Evolutionary conservation across 148 eudicot genomes (phyloP).

Genomic region (Simmondsia chinensis): DNA sequence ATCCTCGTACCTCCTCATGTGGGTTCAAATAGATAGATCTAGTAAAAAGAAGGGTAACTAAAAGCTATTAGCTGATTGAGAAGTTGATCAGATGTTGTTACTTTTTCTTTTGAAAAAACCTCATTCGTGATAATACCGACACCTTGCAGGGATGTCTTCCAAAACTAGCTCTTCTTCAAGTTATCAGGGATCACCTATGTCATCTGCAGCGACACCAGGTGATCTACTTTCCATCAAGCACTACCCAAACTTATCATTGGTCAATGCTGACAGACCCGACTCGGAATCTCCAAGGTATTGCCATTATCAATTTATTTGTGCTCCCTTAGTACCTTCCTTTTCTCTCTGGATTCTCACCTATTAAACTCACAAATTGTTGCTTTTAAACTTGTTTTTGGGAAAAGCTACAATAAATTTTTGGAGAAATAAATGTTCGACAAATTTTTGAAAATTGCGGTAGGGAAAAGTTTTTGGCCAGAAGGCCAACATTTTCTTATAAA

Average conservation of each 20-base stretch:
- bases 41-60: too few species aligned
- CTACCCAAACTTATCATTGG: constrained; percentile 18
- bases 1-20: too few species aligned
- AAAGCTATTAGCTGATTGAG: background rate
- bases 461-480: too few species aligned
- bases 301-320: background rate
- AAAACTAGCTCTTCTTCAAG: constrained; percentile 21
- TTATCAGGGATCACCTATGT: constrained; percentile 27
- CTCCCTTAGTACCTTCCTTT: too few species aligned
- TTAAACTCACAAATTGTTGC: too few species aligned
- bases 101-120: background rate
- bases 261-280: constrained; percentile 9
- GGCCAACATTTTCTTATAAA: too few species aligned
- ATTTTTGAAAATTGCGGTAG: too few species aligned
- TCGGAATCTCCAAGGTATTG: constrained; percentile 27
- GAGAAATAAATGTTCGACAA: too few species aligned
- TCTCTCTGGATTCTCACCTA: too few species aligned
- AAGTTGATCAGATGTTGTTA: background rate
- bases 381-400: too few species aligned
- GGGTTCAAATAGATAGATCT: too few species aligned
- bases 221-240: constrained; percentile 22
- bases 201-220: constrained; percentile 18
- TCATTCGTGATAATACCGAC: background rate
- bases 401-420: too few species aligned
- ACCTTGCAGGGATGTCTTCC: constrained; percentile 37